Conservation (phyloP, 495 filamentous ascomycete species). For the Astrothelium subdiscretum region DNA sequence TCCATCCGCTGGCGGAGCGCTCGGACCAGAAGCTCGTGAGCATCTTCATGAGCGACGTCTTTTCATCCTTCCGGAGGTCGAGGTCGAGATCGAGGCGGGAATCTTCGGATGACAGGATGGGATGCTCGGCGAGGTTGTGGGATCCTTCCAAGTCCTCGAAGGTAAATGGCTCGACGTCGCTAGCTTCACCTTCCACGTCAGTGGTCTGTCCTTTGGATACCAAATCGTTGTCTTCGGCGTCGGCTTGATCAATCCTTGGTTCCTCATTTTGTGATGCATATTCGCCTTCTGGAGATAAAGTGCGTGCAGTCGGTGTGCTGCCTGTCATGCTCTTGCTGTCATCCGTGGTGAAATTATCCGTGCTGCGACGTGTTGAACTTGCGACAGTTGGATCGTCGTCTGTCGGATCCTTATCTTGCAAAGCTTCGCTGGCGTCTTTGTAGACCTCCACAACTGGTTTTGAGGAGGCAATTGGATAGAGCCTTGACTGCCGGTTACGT, state of each 20-base stretch:
- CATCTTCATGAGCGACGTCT: constrained; percentile 85
- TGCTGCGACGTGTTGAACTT: constrained; percentile 23
- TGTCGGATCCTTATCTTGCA: constrained; percentile 66
- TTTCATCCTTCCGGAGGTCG: constrained; percentile 82
- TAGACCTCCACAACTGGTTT: constrained; percentile 95
- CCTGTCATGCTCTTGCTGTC: constrained; percentile 18
- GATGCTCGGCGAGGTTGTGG: constrained; percentile 51
- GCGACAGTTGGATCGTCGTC: constrained; percentile 45
- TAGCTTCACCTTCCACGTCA: constrained; percentile 59
- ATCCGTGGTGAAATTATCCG: constrained; percentile 17
- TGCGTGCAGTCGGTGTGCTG: neutral
- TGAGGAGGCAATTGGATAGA: constrained; percentile 81
- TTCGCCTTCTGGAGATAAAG: neutral
- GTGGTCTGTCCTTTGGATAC: constrained; percentile 25
- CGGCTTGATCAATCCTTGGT: neutral
- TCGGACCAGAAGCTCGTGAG: constrained; percentile 97
- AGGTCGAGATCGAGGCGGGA: constrained; percentile 47
- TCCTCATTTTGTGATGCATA: neutral
- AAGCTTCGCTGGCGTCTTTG: constrained; percentile 80
- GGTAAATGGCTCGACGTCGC: constrained; percentile 55
- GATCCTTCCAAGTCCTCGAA: constrained; percentile 56
- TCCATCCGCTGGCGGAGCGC: constrained; percentile 90
- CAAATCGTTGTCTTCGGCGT: constrained; percentile 1
- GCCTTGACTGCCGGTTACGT: constrained; percentile 67
- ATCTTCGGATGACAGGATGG: constrained; percentile 46